Base-by-base conservation (phyloP, 2,329 filamentous ascomycete species). In the Monilinia vaccinii-corymbosi region DNA sequence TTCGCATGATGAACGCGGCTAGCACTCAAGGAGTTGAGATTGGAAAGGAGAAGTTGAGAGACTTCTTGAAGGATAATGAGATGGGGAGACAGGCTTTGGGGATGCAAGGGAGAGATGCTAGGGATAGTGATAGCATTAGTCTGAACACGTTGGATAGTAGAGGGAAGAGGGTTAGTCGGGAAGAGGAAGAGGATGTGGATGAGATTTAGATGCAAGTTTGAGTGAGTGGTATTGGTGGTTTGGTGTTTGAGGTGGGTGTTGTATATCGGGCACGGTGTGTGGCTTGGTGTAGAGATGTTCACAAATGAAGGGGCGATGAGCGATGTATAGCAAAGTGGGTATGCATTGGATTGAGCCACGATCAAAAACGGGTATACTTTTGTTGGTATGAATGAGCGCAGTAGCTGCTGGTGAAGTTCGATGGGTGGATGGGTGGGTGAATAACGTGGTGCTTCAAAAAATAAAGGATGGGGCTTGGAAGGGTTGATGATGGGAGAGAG, bases 1-100 rank as follows among this genome's bases (percentile, higher is more conserved):
- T 95, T 67, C 91, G 95, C 71, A 97, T 99, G 90, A 83, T 85
- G 66, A 94, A 94, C 68, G 94, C 94, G 16, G 94, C 94, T 4
- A 87, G 85, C 51, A 81, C 81, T 64, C 94, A 99, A 75, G 94
- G 89, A 9, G 70, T 96, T 34, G 91, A 96, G 67, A 91, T 99
- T 66, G 89, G 90, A 71, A 97, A 96, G 78, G 88, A 94, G 77
- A 87, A 89, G 68, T 82, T 97, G 50, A 84, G 93, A 28, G 91
- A 96, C 36, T 97, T 97, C 70, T 80, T 97, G 61, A 89, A 92
- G 76, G 87, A 83, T 68, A 90, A 86, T n/a, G 91, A 96, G 68
- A 88, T 87, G 13, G 91, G 91, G 3, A 79, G 90, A 52, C 86
- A 93, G 72, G 91, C 91, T 0, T 83, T 96, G 71, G 86, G 86